Conservation (phyloP, 2,329 filamentous ascomycete species). For the Didymella glomerata region DNA sequence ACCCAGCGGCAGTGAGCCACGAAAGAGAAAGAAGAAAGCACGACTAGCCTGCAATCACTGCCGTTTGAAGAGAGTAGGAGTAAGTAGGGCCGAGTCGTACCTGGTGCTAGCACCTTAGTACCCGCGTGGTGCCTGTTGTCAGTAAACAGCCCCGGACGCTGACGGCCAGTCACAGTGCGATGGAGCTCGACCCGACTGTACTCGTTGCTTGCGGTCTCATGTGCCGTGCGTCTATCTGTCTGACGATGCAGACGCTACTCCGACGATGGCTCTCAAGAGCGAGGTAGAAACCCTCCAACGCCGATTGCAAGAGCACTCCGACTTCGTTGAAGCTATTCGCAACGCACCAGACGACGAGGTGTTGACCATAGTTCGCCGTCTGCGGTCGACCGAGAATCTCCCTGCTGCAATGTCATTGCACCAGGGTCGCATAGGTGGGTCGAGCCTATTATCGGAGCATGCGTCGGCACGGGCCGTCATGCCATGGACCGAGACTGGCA, state of each 20-base stretch:
- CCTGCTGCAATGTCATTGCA: not conserved
- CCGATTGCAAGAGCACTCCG: slow-evolving; percentile 11
- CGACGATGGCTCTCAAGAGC: slow-evolving; percentile 19
- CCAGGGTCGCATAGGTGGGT: not conserved
- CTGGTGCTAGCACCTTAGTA: not conserved
- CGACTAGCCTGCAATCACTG: slow-evolving; percentile 21
- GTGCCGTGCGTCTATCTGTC: slow-evolving; percentile 18
- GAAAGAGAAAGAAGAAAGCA: slow-evolving; percentile 17
- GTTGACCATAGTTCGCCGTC: slow-evolving; percentile 4
- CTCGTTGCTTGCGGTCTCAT: slow-evolving; percentile 4
- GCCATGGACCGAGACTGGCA: slow-evolving; percentile 7
- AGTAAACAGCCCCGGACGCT: not conserved
- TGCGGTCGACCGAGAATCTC: slow-evolving; percentile 4
- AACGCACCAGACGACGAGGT: slow-evolving; percentile 16
- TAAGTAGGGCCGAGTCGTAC: slow-evolving; percentile 7
- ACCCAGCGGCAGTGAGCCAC: slow-evolving; percentile 8
- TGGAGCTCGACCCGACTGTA: slow-evolving; percentile 10
- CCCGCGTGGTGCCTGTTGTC: not conserved
- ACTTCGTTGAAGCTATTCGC: slow-evolving; percentile 11
- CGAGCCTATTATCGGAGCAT: not conserved
- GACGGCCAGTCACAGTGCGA: slow-evolving; percentile 15
- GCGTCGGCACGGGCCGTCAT: not conserved
- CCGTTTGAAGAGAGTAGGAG: slow-evolving; percentile 16
- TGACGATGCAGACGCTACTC: slow-evolving; percentile 20
- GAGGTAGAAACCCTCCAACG: slow-evolving; percentile 14